Evolutionary conservation across 2,329 filamentous ascomycete genomes (phyloP).

Genomic region (Raffaelea albimanens): DNA sequence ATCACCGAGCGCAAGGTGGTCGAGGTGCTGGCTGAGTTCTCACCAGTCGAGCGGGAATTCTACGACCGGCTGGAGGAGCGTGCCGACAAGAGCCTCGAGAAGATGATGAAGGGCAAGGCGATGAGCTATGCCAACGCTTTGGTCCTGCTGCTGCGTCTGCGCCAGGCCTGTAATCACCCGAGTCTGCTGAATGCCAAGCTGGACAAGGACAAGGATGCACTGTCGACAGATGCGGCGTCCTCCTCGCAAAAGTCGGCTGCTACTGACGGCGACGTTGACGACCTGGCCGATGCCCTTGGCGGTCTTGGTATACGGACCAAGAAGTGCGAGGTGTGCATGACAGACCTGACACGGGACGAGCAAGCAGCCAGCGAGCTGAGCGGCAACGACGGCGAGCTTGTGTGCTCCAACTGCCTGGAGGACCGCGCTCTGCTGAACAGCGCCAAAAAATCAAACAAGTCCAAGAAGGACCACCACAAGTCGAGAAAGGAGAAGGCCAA

Average conservation of each 20-base stretch:
- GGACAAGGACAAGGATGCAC: slow-evolving; percentile 76
- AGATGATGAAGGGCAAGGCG: slow-evolving; percentile 71
- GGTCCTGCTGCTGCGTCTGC: slow-evolving; percentile 78
- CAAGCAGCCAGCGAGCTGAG: slow-evolving; percentile 19
- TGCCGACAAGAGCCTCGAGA: slow-evolving; percentile 76
- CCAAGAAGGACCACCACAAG: slow-evolving; percentile 26
- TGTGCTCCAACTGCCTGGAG: slow-evolving; percentile 64
- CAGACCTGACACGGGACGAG: slow-evolving; percentile 51
- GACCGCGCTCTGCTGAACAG: slow-evolving; percentile 59
- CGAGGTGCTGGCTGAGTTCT: slow-evolving; percentile 68
- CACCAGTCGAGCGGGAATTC: slow-evolving; percentile 70
- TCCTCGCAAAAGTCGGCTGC: slow-evolving; percentile 19
- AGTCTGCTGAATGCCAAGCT: slow-evolving; percentile 78
- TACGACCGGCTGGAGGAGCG: slow-evolving; percentile 77
- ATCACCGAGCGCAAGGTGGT: slow-evolving; percentile 88
- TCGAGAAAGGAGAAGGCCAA: slow-evolving; percentile 27
- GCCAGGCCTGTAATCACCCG: slow-evolving; percentile 93
- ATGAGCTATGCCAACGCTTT: slow-evolving; percentile 89
- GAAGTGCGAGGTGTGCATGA: slow-evolving; percentile 77
- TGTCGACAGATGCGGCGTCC: slow-evolving; percentile 50
- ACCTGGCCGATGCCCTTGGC: slow-evolving; percentile 76
- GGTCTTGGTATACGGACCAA: slow-evolving; percentile 69
- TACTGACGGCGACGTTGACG: slow-evolving; percentile 63
- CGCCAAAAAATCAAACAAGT: slow-evolving; percentile 28
- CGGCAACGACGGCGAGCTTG: slow-evolving; percentile 29